Percentiles rank a stretch among this genome's conserved stretches.
Evolutionary conservation across 108 stramenopile species (phyloP).

Genomic region (Hondaea fermentalgiana): DNA sequence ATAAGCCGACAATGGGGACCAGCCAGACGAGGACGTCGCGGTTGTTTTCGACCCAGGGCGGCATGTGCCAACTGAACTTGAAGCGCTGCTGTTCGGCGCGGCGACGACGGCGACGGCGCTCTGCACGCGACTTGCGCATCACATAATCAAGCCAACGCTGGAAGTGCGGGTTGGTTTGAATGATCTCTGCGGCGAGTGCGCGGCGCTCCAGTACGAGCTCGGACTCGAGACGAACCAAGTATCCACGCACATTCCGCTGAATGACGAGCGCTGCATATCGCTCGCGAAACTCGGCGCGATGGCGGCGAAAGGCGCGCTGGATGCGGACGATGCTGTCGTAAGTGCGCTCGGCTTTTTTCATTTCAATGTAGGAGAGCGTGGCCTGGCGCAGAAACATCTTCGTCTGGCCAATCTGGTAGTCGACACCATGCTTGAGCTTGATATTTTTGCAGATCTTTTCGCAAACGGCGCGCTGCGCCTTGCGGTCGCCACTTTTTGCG

Average conservation of each 20-base stretch:
- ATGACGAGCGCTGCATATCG: slow-evolving; percentile 58
- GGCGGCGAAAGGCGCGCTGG: slow-evolving; percentile 62
- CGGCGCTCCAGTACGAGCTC: slow-evolving; percentile 54
- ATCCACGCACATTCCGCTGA: slow-evolving; percentile 67
- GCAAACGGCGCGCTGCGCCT: neutral
- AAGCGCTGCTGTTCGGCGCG: neutral
- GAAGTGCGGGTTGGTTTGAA: neutral
- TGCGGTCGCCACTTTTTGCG: neutral
- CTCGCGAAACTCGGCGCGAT: slow-evolving; percentile 52
- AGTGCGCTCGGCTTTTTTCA: slow-evolving; percentile 57
- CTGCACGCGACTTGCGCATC: neutral
- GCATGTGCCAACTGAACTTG: neutral
- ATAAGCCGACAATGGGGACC: neutral
- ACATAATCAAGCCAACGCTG: slow-evolving; percentile 2
- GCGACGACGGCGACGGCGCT: neutral
- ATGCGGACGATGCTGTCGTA: slow-evolving; percentile 72
- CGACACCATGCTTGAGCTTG: neutral
- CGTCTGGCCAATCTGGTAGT: slow-evolving; percentile 72
- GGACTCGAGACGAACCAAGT: slow-evolving; percentile 20
- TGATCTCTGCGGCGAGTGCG: slow-evolving; percentile 35
- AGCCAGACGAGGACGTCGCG: neutral
- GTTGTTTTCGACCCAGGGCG: neutral
- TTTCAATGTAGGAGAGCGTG: slow-evolving; percentile 78
- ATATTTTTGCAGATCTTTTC: neutral
- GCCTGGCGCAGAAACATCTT: slow-evolving; percentile 89